A percentile compares a stretch with the other conserved stretches of the same genome.
phyloP scores from a whole-genome alignment of 2,329 filamentous ascomycete species.

The Geosmithia flava region DNA sequence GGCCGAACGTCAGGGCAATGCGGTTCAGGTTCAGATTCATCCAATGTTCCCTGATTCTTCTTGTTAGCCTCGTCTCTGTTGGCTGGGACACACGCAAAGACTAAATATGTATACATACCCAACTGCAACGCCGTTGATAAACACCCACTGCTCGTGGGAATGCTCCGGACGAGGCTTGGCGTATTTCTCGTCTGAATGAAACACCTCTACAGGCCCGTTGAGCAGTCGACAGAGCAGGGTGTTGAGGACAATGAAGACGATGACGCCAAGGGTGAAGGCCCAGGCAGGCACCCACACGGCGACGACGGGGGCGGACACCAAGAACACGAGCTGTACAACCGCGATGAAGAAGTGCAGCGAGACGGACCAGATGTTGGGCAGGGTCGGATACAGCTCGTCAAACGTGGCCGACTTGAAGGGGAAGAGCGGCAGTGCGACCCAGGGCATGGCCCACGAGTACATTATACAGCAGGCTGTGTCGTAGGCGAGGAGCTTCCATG shows the following conservation, averaged over 20 bases:
- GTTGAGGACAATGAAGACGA: slow-evolving; percentile 36
- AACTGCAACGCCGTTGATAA: slow-evolving; percentile 59
- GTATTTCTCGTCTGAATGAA: slow-evolving; percentile 39
- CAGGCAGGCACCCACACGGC: slow-evolving; percentile 34
- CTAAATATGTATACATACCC: slow-evolving; percentile 28
- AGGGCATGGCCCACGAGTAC: slow-evolving; percentile 44
- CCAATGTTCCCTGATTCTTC: slow-evolving; percentile 46
- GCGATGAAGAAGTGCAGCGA: slow-evolving; percentile 44
- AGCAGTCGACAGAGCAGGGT: slow-evolving; percentile 32
- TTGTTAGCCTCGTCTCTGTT: neutral
- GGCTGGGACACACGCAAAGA: neutral
- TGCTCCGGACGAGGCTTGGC: slow-evolving; percentile 35
- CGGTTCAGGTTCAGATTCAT: slow-evolving; percentile 59
- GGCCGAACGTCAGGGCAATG: slow-evolving; percentile 58
- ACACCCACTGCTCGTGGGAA: slow-evolving; percentile 64
- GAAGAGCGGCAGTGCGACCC: slow-evolving; percentile 44
- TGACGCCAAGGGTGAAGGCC: slow-evolving; percentile 21
- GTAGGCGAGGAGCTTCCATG: slow-evolving; percentile 34
- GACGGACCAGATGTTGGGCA: slow-evolving; percentile 43
- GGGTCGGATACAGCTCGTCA: slow-evolving; percentile 51
- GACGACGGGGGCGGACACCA: slow-evolving; percentile 41
- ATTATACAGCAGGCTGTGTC: slow-evolving; percentile 44
- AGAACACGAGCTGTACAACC: slow-evolving; percentile 46
- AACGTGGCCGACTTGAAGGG: slow-evolving; percentile 39
- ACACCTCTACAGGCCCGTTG: slow-evolving; percentile 37